These are phyloP conservation scores for Lobosporangium transversale DNA, from an alignment of 192 early-diverging fungal genomes.

Conservation along the genomic window DNA sequence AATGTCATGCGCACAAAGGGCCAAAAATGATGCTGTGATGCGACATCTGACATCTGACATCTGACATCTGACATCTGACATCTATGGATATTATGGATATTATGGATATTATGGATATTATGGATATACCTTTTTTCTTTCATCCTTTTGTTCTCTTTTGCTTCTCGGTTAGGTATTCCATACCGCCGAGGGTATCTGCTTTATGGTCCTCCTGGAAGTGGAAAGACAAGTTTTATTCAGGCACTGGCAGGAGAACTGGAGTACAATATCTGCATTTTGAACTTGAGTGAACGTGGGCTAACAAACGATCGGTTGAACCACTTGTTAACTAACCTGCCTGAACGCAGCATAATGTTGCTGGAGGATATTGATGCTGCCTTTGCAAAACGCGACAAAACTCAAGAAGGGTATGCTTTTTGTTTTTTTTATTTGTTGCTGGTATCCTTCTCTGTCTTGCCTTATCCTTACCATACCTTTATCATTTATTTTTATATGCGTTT, in stretches of 20 bases:
- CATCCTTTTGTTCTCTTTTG: too few species aligned
- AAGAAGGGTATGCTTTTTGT: slow-evolving; percentile 79
- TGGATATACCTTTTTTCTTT: too few species aligned
- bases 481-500: too few species aligned
- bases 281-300: slow-evolving; percentile 81
- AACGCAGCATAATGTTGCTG: slow-evolving; percentile 80
- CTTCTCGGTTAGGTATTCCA: slow-evolving; percentile 71
- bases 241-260: slow-evolving; percentile 88
- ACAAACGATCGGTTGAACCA: slow-evolving; percentile 88
- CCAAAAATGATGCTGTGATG: too few species aligned
- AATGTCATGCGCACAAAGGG: neutral
- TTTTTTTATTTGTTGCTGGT: too few species aligned
- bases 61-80: too few species aligned
- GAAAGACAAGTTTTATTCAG: slow-evolving; percentile 94
- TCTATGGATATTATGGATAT: too few species aligned
- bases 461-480: neutral
- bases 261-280: slow-evolving; percentile 90
- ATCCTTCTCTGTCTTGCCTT: neutral
- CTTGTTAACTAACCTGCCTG: slow-evolving; percentile 80
- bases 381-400: slow-evolving; percentile 71
- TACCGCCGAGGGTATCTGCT: slow-evolving; percentile 90
- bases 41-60: too few species aligned
- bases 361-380: slow-evolving; percentile 92
- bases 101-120: too few species aligned
- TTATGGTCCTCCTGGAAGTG: slow-evolving; percentile 89